Conservation (phyloP, 495 filamentous ascomycete genomes). For the Lasiosphaeria ovina region DNA sequence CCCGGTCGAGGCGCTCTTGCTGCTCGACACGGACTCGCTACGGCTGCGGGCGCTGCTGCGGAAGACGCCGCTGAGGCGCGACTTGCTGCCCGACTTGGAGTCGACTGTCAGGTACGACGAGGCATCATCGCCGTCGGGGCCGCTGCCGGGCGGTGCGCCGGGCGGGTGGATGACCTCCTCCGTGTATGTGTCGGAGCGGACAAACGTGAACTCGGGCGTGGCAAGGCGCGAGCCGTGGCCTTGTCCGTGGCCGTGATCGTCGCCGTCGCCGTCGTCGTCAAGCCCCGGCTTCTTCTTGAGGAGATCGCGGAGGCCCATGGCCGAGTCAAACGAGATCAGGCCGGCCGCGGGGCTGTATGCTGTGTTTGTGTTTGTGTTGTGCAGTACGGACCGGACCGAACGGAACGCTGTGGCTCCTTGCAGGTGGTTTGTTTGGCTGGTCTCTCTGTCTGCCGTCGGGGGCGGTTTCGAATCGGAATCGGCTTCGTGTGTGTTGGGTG, state of each 20-base stretch:
- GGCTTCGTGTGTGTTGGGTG: no score
- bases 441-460: no score
- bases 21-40: slow-evolving; percentile 44
- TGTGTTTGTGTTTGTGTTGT: neutral
- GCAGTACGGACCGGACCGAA: neutral
- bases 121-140: slow-evolving; percentile 27
- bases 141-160: slow-evolving; percentile 38
- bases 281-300: slow-evolving; percentile 66
- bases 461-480: no score
- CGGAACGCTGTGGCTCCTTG: no score
- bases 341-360: neutral
- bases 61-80: slow-evolving; percentile 31
- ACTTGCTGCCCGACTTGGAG: slow-evolving; percentile 21
- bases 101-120: slow-evolving; percentile 35
- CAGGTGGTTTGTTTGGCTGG: no score
- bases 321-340: neutral
- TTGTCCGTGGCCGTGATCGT: slow-evolving; percentile 30
- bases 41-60: slow-evolving; percentile 48
- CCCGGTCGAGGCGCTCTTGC: slow-evolving; percentile 36
- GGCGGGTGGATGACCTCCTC: slow-evolving; percentile 75
- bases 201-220: slow-evolving; percentile 75
- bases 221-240: slow-evolving; percentile 29
- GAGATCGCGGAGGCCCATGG: slow-evolving; percentile 71
- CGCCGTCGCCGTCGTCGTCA: slow-evolving; percentile 44
- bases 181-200: slow-evolving; percentile 77